These are phyloP conservation scores for Irpex sp. DNA, from an alignment of 1,284 basidiomycete species.

Conservation along the genomic window DNA sequence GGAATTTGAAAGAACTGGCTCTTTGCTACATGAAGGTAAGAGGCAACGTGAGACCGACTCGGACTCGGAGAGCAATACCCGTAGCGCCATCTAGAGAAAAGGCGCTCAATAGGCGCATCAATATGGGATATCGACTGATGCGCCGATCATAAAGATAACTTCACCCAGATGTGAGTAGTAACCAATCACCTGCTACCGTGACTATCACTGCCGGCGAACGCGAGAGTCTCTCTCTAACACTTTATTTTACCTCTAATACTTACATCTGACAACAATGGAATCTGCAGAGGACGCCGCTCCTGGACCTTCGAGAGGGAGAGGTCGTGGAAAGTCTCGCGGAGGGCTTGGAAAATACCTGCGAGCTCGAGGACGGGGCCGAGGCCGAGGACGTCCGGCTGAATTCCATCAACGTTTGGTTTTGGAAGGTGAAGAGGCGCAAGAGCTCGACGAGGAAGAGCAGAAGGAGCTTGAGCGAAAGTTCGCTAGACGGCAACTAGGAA, in stretches of 20 bases:
- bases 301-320: conserved; percentile 31
- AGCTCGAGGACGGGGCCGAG: conserved; percentile 57
- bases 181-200: too few relatives aligned
- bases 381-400: conserved; percentile 58
- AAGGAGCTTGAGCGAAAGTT: conserved; percentile 49
- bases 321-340: conserved; percentile 57
- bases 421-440: conserved; percentile 49
- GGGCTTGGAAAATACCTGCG: conserved; percentile 71
- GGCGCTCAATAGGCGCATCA: neutral
- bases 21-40: neutral
- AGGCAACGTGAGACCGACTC: neutral
- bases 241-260: too few relatives aligned
- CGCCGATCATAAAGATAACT: neutral
- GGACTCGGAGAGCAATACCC: neutral
- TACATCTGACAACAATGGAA: neutral
- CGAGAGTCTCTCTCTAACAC: too few relatives aligned
- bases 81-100: neutral
- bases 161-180: too few relatives aligned
- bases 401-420: conserved; percentile 56
- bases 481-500: conserved; percentile 51
- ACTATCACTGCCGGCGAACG: too few relatives aligned
- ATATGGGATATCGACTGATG: neutral
- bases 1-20: too few relatives aligned
- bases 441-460: conserved; percentile 38
- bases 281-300: neutral